Conservation (phyloP, 169 alveolate genomes). For the Plasmodium adleri region DNA sequence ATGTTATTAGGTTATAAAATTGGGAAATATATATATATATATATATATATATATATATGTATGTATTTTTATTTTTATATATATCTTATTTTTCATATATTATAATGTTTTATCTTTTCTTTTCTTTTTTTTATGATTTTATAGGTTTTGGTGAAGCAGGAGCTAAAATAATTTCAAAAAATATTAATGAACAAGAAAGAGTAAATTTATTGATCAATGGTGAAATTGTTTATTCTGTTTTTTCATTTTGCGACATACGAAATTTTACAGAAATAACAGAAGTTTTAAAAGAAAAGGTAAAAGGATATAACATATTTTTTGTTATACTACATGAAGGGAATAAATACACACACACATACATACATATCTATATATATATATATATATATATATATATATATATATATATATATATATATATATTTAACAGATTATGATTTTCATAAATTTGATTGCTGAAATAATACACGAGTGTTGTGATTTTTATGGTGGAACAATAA, state of each 20-base stretch:
- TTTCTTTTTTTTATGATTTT: constrained; percentile 5
- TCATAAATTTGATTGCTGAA: constrained; percentile 95
- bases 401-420: constrained; percentile 16
- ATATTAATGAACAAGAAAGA: constrained; percentile 89
- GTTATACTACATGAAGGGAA: not conserved
- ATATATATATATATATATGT: not conserved
- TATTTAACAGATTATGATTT: constrained; percentile 86
- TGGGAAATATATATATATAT: not conserved
- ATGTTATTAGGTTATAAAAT: constrained; percentile 43
- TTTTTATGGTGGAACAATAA: constrained; percentile 95
- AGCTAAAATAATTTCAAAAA: constrained; percentile 92
- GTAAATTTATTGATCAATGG: constrained; percentile 94
- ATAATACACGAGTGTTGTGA: constrained; percentile 95
- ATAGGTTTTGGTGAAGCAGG: constrained; percentile 97
- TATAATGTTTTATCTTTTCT: not conserved
- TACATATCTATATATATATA: too few relatives aligned
- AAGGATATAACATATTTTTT: constrained; percentile 81
- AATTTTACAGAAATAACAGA: constrained; percentile 96
- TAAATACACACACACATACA: not conserved
- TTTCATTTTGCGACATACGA: constrained; percentile 95
- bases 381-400: too few relatives aligned
- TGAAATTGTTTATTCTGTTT: constrained; percentile 91
- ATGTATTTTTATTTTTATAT: not conserved
- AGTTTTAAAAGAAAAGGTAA: constrained; percentile 91
- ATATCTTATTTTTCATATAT: not conserved